A percentile compares a stretch with the other conserved stretches of the same genome.
These are phyloP conservation scores for Fistulinella prunicolor DNA, from an alignment of 768 basidiomycete genomes.

Conservation along the genomic window DNA sequence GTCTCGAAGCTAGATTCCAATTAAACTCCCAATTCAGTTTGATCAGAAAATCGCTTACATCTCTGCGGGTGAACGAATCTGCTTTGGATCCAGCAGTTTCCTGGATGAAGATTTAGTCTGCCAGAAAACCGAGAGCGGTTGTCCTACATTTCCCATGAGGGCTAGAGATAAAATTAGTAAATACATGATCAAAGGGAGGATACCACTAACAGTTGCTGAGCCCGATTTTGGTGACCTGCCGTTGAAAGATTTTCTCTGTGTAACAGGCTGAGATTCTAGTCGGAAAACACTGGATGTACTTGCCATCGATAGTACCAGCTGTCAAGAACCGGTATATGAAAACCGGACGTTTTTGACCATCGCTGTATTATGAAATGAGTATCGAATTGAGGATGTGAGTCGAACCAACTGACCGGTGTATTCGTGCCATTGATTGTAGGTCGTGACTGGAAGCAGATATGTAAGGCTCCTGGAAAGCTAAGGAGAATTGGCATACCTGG, in stretches of 20 bases:
- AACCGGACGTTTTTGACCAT: constrained; percentile 91
- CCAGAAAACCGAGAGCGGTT: not conserved
- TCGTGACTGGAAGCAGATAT: constrained; percentile 58
- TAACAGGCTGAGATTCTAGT: constrained; percentile 1
- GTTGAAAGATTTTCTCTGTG: constrained; percentile 86
- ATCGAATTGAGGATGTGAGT: not conserved
- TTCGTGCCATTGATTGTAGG: constrained; percentile 95
- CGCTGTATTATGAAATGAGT: constrained; percentile 44
- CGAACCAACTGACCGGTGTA: constrained; percentile 64
- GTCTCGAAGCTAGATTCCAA: constrained; percentile 66
- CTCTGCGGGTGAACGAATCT: constrained; percentile 84
- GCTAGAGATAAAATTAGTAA: constrained; percentile 40
- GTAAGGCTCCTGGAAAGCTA: not conserved
- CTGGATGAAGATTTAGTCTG: constrained; percentile 24
- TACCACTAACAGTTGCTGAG: constrained; percentile 72
- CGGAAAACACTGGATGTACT: constrained; percentile 9
- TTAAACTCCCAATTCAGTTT: constrained; percentile 3
- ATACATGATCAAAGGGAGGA: constrained; percentile 3
- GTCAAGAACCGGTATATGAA: constrained; percentile 88
- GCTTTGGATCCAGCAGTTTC: constrained; percentile 58
- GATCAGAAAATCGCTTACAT: constrained; percentile 47
- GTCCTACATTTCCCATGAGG: constrained; percentile 63
- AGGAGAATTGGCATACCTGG: constrained; percentile 48
- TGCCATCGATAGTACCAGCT: constrained; percentile 87
- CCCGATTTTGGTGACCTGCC: constrained; percentile 92